Base-by-base conservation (phyloP, 2,329 filamentous ascomycete genomes). In the Beauveria asiatica region DNA sequence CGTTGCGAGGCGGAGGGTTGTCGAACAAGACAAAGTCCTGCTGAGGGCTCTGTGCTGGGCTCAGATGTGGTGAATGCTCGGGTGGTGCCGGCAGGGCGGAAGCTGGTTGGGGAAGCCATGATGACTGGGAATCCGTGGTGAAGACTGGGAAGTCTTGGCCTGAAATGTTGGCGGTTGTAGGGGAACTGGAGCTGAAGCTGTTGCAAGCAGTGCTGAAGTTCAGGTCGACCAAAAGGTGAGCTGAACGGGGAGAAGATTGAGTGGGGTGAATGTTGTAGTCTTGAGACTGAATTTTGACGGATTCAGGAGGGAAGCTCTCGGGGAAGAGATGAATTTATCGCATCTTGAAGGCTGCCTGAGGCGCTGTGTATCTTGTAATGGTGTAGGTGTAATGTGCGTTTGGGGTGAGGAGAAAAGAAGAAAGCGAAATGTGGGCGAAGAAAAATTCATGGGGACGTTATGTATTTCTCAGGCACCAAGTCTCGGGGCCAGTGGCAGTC, bases 1-100 rank as follows among this genome's bases (percentile, higher is more conserved):
- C 72, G 70, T 56, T 69, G 65, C 66, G 69, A 65, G 63, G 66
- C 64, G 68, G 76, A 63, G 77, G 79, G 63, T 78, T 77, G 73
- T 83, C 80, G 85, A 86, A 90, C 80, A 92, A 84, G 77, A 89
- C 86, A 74, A 92, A 92, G 85, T 92, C 88, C 80, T 87, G 81
- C 70, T 83, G 83, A 61, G 75, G 79, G 55, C 65, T 67, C 67
- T 73, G 53, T 57, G 46, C 70, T 67, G 79, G 77, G 73, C 76
- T 79, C 73, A 77, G 76, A 74, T 77, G 73, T 75, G 77, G 76
- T 74, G 83, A 76, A 67, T 78, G 82, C 78, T 80, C 80, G 78
- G 82, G 73, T 77, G 76, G 68, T 78, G 82, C 84, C 84, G 83
- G 83, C 82, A 79, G 81, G 80, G 78, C 82, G 74, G 78, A 69